Evolutionary conservation across 1,284 basidiomycete species (phyloP), one percentile per base, ranked within the genome.

Genomic region (Fomes fomentarius): DNA sequence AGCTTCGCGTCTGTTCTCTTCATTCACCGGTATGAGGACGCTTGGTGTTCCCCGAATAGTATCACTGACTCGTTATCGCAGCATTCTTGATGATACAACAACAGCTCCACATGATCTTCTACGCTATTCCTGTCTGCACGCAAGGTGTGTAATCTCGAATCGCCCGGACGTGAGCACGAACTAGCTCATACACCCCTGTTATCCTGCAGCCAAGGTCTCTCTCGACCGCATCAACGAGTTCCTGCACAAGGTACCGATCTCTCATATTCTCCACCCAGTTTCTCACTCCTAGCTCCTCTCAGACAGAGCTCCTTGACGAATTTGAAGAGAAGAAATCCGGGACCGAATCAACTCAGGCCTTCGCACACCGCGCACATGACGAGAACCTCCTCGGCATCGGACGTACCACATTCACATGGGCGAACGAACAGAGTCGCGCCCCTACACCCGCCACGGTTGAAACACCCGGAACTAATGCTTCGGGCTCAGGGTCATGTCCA

Each of bases 291-390:
- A 9, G 15, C 14, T 25, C 28, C 17, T 9, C 35, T 41, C 35
- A 76, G 72, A 78, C 74, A 38, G 77, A 78, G 51, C 68, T 80
- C 49, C 69, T 80, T 40, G 78, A 81, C 56, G 68, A 71, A 30
- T 80, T 67, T 59, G 34, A 51, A 14, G 19, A 4, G 10, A 63
- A 68, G 7, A 62, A 71, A 26, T 35, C 46, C 6, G 26, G 42
- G 11, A 15, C 43, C 8, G 17, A 38, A 17, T 21, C 21, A 3
- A 41, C 57, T 12, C 42, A 33, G 2, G 49, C 39, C 17, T 45
- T 47, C 26, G 30, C 48, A 8, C 53, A 47, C 8, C 48, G 52
- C 30, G 58, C 58, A 14, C 56, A 64, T 41, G 44, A 63, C 5
- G 25, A 35, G 2, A 62, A 65, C 11, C 57, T 61, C 3, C 67